Conservation (phyloP, 164 flowering plant genomes). For the Akebia trifoliata region DNA sequence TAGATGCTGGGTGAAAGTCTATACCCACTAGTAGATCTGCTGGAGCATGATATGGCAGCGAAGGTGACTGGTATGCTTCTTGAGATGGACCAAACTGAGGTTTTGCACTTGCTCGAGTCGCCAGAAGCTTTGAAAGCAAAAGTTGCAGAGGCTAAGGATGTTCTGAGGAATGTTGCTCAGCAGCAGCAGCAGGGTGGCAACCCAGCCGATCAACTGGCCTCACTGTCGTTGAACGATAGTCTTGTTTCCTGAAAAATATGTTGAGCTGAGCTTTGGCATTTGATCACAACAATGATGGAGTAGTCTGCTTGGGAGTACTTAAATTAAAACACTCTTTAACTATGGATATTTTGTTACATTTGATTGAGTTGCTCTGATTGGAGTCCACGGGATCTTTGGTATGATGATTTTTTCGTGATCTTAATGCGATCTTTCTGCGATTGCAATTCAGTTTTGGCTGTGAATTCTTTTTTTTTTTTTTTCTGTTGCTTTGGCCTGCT, state of each 20-base stretch:
- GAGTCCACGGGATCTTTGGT: too few species aligned
- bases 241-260: slow-evolving; percentile 37
- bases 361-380: too few species aligned
- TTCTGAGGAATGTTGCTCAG: slow-evolving; percentile 53
- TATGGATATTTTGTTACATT: too few species aligned
- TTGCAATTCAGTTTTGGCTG: too few species aligned
- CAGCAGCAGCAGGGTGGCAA: slow-evolving; percentile 42
- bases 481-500: too few species aligned
- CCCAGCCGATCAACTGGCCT: slow-evolving; percentile 54
- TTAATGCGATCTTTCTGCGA: too few species aligned
- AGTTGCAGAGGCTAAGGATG: slow-evolving; percentile 81
- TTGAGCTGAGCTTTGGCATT: not conserved
- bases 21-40: slow-evolving; percentile 71
- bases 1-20: slow-evolving; percentile 79
- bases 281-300: not conserved
- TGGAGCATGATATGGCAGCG: slow-evolving; percentile 69
- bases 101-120: slow-evolving; percentile 72
- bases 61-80: slow-evolving; percentile 87
- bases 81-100: slow-evolving; percentile 90
- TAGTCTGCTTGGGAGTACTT: not conserved
- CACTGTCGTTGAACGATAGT: slow-evolving; percentile 50
- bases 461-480: too few species aligned
- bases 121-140: slow-evolving; percentile 76
- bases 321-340: too few species aligned
- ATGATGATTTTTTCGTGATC: too few species aligned